Base-by-base conservation (phyloP, 1,139 yeast genomes). In the Meyerozyma elateridarum region DNA sequence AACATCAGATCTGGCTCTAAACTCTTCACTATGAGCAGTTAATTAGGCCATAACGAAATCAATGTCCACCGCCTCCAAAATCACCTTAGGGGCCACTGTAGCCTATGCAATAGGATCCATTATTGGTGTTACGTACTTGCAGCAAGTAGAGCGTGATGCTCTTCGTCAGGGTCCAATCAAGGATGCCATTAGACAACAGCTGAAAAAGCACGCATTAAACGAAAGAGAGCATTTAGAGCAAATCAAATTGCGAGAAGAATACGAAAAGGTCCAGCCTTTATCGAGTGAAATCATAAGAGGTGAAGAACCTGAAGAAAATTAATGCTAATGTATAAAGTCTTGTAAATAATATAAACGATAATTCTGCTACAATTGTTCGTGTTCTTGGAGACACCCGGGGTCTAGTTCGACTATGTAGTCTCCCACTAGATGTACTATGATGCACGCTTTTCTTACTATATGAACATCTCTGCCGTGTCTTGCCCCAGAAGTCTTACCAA, bases 161-260 rank as follows among this genome's bases (percentile, higher is more conserved):
- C 64, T 83, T 33, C 76, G 81, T 41, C 87, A 79, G 49, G 94
- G 94, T 1, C 93, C 94, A 7, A 75, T 82, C 49, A 79, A 78
- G 47, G 94, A 84, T 51, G 85, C 85, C 8, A 76, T 70, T 41
- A 61, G 91, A 37, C 70, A 64, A 33, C 74, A 73, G 51, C 55
- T 59, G 34, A 54, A 55, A 48, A 68, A 69, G 46, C 65, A 63
- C 47, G 44, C 53, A 41, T 73, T 73, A 34, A 84, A 91, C 49
- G 72, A 75, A 34, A 63, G 70, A 29, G 96, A 88, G 45, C 93
- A 88, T 54, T 79, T 74, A 39, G 71, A 78, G 39, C 96, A 88
- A 54, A 73, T 75, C 51, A 72, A 73, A 46, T 70, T 87, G 46
- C 68, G 76, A 40, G 73, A 74, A 39, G 70, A 80, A 50, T 78